Evolutionary conservation across 163 green algal species (phyloP), one percentile per base, ranked within the genome.

Genomic region (Scenedesmus sp.): DNA sequence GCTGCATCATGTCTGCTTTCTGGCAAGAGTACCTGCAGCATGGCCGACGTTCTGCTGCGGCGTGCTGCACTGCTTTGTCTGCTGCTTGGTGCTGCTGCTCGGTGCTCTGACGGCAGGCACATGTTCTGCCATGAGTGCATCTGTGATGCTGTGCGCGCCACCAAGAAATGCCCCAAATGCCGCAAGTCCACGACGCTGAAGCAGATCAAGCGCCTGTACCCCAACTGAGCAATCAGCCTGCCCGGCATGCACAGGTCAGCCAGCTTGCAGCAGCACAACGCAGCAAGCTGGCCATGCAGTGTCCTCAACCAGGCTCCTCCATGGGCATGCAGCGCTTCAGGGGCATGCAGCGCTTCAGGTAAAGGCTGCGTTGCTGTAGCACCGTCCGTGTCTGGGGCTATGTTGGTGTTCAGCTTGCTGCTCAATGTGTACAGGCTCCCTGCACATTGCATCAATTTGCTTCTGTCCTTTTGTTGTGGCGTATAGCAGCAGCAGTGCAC

Each of bases 121-220:
- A 85, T 94, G 3, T 95, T 94, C 85, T 95, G 93, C 88, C 80
- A 88, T n/a, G n/a, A 72, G 4, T 95, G 93, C 87, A 43, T 95
- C 0, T 15, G 61, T 3, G 89, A 85, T 40, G 81, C 70, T 30
- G 82, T 95, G 6, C 92, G 92, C 73, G 68, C 44, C 1, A 84
- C 72, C 12, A 95, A 94, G 59, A 93, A 94, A 81, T 95, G 93
- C 82, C 93, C 93, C 12, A 95, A 93, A 30, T 95, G 93, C 83
- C 88, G 93, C 22, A 94, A 93, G 85, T 73, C 26, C 6, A 42
- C 93, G 26, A 86, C 89, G 40, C 18, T 90, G 7, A 91, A 89
- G 44, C 73, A 86, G 53, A 89, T 95, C 15, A 87, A 95, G 70
- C 49, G 90, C 1, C n/a, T 91, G 7, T 91, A 42, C 76, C 86